These are phyloP conservation scores for Ambrosiella cleistominuta DNA, from an alignment of 2,329 filamentous ascomycete genomes.

Conservation along the genomic window DNA sequence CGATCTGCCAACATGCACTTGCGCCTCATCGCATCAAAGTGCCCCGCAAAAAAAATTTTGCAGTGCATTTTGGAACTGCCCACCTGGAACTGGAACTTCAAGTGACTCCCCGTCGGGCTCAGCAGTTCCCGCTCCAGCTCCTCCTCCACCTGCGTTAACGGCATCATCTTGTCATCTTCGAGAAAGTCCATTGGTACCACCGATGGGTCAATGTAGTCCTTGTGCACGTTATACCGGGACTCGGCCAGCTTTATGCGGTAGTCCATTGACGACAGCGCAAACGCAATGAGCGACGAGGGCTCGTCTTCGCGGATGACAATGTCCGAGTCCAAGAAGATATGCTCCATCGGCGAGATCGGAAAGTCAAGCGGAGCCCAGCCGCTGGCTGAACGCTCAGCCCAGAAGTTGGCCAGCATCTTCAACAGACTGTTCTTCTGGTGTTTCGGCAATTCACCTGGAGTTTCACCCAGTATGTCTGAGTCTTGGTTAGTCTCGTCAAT, in stretches of 20 bases:
- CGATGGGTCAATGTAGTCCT: not conserved
- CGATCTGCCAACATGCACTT: constrained; percentile 89
- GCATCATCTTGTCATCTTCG: not conserved
- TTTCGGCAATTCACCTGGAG: constrained; percentile 61
- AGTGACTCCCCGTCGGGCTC: constrained; percentile 71
- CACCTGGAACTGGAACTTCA: constrained; percentile 90
- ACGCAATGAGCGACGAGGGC: constrained; percentile 86
- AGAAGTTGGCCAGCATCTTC: constrained; percentile 93
- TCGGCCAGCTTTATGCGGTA: constrained; percentile 64
- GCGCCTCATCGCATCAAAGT: constrained; percentile 82
- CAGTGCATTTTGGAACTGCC: constrained; percentile 90
- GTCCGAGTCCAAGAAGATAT: constrained; percentile 92
- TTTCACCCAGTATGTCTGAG: not conserved
- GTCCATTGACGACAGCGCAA: constrained; percentile 74
- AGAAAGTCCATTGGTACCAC: constrained; percentile 5
- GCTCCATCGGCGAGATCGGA: constrained; percentile 70
- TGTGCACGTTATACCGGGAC: constrained; percentile 25
- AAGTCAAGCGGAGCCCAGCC: constrained; percentile 89
- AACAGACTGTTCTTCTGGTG: constrained; percentile 86
- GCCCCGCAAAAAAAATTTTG: constrained; percentile 97
- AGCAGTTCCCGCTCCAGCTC: constrained; percentile 71
- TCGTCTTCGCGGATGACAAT: constrained; percentile 96
- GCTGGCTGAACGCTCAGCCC: constrained; percentile 92
- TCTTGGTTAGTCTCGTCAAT: constrained; percentile 20
- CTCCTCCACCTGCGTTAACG: constrained; percentile 32